phyloP scores from a whole-genome alignment of 2,329 filamentous ascomycete genomes.

The Colletotrichum lindemuthianum region DNA sequence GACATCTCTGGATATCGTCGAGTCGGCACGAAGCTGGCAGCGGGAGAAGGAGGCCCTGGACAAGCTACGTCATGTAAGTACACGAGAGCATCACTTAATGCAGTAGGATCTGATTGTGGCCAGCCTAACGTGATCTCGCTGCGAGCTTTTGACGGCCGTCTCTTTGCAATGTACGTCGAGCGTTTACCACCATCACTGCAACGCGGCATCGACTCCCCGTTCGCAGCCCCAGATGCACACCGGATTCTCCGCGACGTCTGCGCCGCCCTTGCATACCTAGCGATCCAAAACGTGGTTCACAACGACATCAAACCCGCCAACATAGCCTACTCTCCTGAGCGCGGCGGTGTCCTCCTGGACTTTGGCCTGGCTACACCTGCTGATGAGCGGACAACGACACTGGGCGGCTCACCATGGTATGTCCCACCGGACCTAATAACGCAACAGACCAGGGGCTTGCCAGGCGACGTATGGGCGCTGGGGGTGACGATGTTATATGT shows the following conservation, averaged over 20 bases:
- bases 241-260: slow-evolving; percentile 16
- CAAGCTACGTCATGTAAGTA: neutral
- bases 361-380: slow-evolving; percentile 24
- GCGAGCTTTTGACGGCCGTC: slow-evolving; percentile 15
- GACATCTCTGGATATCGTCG: slow-evolving; percentile 1
- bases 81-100: neutral
- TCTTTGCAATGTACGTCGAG: slow-evolving; percentile 19
- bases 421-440: slow-evolving; percentile 26
- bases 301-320: slow-evolving; percentile 33
- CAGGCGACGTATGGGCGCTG: slow-evolving; percentile 30
- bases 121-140: slow-evolving; percentile 17
- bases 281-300: slow-evolving; percentile 6
- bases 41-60: slow-evolving; percentile 4
- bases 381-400: neutral
- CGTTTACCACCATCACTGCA: slow-evolving; percentile 11
- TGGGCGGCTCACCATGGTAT: slow-evolving; percentile 34
- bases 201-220: slow-evolving; percentile 4
- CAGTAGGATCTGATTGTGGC: neutral
- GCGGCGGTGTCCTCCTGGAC: slow-evolving; percentile 26
- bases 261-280: slow-evolving; percentile 16
- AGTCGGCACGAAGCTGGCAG: slow-evolving; percentile 1
- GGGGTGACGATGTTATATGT: slow-evolving; percentile 35
- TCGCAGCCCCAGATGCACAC: neutral
- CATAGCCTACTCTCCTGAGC: slow-evolving; percentile 21
- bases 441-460: neutral